These are phyloP conservation scores for Rachicladosporium sp. DNA, from an alignment of 2,329 filamentous ascomycete species.

Conservation along the genomic window DNA sequence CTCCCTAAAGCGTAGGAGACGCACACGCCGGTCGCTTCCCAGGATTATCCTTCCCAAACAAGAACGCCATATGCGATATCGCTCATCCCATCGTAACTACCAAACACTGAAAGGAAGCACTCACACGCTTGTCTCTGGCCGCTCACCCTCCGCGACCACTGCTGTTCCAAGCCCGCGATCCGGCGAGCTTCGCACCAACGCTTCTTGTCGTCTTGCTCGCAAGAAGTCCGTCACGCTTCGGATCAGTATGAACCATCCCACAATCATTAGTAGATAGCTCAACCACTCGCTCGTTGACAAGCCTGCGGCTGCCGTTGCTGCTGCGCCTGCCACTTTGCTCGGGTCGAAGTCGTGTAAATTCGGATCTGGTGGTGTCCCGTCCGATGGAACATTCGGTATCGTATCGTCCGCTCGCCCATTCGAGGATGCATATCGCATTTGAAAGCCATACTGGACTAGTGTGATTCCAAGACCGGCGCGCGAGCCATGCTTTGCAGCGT, in stretches of 20 bases:
- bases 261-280: conserved; percentile 87
- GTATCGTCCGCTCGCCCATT: conserved; percentile 10
- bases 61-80: too few relatives aligned
- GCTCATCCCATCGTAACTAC: too few relatives aligned
- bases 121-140: conserved; percentile 49
- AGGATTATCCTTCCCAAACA: too few relatives aligned
- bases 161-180: conserved; percentile 75
- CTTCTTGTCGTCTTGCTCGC: conserved; percentile 77
- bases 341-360: conserved; percentile 85
- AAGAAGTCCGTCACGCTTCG: conserved; percentile 86
- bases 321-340: conserved; percentile 44
- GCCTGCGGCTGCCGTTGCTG: conserved; percentile 18
- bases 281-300: conserved; percentile 75
- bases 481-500: conserved; percentile 95
- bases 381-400: conserved; percentile 10
- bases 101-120: too few relatives aligned
- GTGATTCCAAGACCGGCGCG: conserved; percentile 89
- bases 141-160: conserved; percentile 77
- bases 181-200: conserved; percentile 83
- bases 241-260: conserved; percentile 96
- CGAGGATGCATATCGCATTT: conserved; percentile 56
- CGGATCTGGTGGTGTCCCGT: conserved; percentile 62
- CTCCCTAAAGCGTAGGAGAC: too few relatives aligned
- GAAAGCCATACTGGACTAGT: conserved; percentile 91
- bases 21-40: too few relatives aligned